These are phyloP conservation scores for Leptographium radiaticola DNA, from an alignment of 2,329 filamentous ascomycete genomes.

Conservation along the genomic window DNA sequence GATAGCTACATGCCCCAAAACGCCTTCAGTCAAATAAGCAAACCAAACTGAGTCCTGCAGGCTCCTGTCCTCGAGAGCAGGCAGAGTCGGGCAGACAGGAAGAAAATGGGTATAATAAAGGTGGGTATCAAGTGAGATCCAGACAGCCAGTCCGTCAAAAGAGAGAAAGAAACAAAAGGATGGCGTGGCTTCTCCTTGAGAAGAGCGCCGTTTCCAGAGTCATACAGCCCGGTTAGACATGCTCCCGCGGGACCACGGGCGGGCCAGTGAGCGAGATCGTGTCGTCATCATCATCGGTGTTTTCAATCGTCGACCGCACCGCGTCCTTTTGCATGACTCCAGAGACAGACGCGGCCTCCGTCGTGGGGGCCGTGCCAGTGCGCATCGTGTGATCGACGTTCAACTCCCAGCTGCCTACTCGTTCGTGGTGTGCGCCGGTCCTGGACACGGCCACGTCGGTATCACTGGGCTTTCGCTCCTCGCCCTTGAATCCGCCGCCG, in stretches of 20 bases:
- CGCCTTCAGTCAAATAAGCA: neutral
- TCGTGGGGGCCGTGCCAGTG: neutral
- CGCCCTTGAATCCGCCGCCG: conserved; percentile 28
- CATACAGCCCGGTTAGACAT: conserved; percentile 16
- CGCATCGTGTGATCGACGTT: conserved; percentile 8
- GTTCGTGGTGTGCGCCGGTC: conserved; percentile 28
- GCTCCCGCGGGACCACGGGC: conserved; percentile 26
- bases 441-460: conserved; percentile 27
- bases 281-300: conserved; percentile 15
- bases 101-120: conserved; percentile 1
- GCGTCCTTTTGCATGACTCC: conserved; percentile 11
- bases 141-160: neutral
- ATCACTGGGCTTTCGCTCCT: conserved; percentile 30
- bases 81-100: neutral
- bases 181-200: neutral
- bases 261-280: conserved; percentile 22
- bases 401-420: conserved; percentile 38
- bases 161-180: neutral
- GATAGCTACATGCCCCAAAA: neutral
- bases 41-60: neutral
- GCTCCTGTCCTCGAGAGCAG: neutral
- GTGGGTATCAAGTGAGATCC: conserved; percentile 7
- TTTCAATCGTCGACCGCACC: conserved; percentile 5
- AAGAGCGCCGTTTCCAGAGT: too few relatives aligned
- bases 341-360: neutral